Conservation (phyloP, 495 filamentous ascomycete species). For the Melanomma pulvis-pyrius region DNA sequence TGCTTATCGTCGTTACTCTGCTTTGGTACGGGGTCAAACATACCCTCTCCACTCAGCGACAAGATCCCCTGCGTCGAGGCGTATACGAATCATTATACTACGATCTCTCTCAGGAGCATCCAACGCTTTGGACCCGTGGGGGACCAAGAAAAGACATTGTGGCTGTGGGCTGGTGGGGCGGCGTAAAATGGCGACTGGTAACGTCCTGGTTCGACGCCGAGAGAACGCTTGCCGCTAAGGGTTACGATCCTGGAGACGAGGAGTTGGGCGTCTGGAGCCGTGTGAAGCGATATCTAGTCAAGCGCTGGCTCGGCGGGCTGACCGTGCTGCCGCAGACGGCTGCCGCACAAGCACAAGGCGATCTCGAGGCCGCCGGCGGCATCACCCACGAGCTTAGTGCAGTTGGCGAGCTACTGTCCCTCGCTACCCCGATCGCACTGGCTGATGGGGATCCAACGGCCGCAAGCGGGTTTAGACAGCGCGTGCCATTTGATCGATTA, state of each 20-base stretch:
- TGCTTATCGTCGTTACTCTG: slow-evolving; percentile 52
- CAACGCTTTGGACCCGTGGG: slow-evolving; percentile 53
- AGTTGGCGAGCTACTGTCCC: slow-evolving; percentile 32
- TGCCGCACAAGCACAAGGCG: slow-evolving; percentile 10
- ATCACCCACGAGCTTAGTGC: slow-evolving; percentile 31
- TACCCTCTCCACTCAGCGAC: slow-evolving; percentile 48
- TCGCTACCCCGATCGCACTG: slow-evolving; percentile 36
- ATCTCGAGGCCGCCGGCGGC: slow-evolving; percentile 22
- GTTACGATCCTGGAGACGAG: slow-evolving; percentile 43
- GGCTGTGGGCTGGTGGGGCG: slow-evolving; percentile 41
- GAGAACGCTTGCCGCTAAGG: slow-evolving; percentile 39
- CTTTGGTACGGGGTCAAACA: slow-evolving; percentile 57
- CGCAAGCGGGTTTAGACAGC: slow-evolving; percentile 26
- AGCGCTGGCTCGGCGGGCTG: slow-evolving; percentile 51
- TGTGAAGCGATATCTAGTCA: slow-evolving; percentile 50
- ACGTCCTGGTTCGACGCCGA: slow-evolving; percentile 49
- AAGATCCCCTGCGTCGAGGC: slow-evolving; percentile 54
- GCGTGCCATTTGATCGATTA: slow-evolving; percentile 22
- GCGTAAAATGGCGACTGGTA: slow-evolving; percentile 54
- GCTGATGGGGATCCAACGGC: slow-evolving; percentile 39
- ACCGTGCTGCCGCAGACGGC: slow-evolving; percentile 30
- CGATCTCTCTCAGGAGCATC: slow-evolving; percentile 51
- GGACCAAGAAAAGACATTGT: slow-evolving; percentile 51
- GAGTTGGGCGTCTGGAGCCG: slow-evolving; percentile 50
- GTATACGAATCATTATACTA: slow-evolving; percentile 56